These are phyloP conservation scores for Zalerion maritima DNA, from an alignment of 495 filamentous ascomycete genomes.

Conservation along the genomic window DNA sequence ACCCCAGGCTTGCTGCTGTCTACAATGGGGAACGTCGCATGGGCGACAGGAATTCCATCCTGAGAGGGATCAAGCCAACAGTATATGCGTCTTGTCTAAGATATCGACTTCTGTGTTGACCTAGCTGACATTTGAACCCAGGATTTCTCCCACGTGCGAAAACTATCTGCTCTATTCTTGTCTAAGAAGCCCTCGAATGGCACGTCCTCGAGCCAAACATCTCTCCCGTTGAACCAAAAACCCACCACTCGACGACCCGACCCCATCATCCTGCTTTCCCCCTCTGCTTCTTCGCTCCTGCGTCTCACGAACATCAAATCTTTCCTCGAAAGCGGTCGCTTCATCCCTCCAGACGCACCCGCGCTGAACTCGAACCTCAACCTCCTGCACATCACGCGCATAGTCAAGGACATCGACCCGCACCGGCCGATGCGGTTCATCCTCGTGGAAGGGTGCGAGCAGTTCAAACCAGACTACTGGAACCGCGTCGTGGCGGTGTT, in stretches of 20 bases:
- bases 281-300: conserved; percentile 94
- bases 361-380: conserved; percentile 42
- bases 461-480: conserved; percentile 99
- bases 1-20: conserved; percentile 71
- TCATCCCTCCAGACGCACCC: conserved; percentile 59
- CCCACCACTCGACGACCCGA: conserved; percentile 48
- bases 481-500: conserved; percentile 90
- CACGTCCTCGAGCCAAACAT: conserved; percentile 18
- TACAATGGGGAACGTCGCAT: conserved; percentile 82
- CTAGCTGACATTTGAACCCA: conserved; percentile 22
- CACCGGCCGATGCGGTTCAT: conserved; percentile 76
- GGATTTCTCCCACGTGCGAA: conserved; percentile 93
- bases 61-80: conserved; percentile 80
- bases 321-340: conserved; percentile 79
- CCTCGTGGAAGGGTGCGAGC: conserved; percentile 77
- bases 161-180: conserved; percentile 68
- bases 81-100: conserved; percentile 33
- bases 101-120: background rate
- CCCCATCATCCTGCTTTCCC: conserved; percentile 95
- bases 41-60: conserved; percentile 78
- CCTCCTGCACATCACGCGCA: conserved; percentile 70
- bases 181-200: conserved; percentile 35
- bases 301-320: conserved; percentile 92
- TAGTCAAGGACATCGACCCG: conserved; percentile 59
- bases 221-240: conserved; percentile 34